Base-by-base conservation (phyloP, 73 alveolate species). In the Paramecium primaurelia region DNA sequence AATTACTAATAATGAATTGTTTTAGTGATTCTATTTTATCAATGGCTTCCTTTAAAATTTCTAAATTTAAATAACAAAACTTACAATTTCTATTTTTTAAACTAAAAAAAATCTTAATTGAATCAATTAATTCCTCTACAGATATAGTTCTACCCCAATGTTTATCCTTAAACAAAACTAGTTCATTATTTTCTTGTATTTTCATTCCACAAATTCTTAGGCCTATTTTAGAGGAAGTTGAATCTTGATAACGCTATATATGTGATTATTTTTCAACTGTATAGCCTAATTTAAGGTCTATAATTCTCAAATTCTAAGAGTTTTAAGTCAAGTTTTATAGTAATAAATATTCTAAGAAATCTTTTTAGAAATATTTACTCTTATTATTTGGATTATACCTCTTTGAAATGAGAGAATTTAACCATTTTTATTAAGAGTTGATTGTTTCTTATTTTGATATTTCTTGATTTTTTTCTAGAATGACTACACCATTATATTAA, bases 181-280 rank as follows among this genome's bases (percentile, higher is more conserved):
- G 28, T 28, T 64, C 47, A 12, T 34, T 34, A 28, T 75, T 42
- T 14, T 75, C 88, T 36, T 75, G 12, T 36, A 75, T 38, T 60
- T 75, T 75, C 88, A 75, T 75, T 22, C 88, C 88, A 42, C 60
- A 38, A 36, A 75, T 38, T 38, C 88, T 30, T 2, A 75, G 30
- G 9, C 88, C 88, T 30, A 75, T 38, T 75, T 75, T 75, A 36
- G 88, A 75, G 9, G 68, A 38, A 42, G 88, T 75, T 75, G 88
- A 75, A 36, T 75, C 60, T 10, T 38, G 18, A 75, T 75, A 75
- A 1, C 60, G 58, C 28, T 75, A 36, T 37, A 38, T 16, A 38
- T 75, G 58, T 14, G 58, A 30, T 22, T 30, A 38, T 25, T 75
- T 75, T 28, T 75, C 68, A 42, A 42, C 60, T 30, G 38, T n/a